Conservation (phyloP, 176 grass and related monocot species). For the Cymbopogon citratus region DNA sequence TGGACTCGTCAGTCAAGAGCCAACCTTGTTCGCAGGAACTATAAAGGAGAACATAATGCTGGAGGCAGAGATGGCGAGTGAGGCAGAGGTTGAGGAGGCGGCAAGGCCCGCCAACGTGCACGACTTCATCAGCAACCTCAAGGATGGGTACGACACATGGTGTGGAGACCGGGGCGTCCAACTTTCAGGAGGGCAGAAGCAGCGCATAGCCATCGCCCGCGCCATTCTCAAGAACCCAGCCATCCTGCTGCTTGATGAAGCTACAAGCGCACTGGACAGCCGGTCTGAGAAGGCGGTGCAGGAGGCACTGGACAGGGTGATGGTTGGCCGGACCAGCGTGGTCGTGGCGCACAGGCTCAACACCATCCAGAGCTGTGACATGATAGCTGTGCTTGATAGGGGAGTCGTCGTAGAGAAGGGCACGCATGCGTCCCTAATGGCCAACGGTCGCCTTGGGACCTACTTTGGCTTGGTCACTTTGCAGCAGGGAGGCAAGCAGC, state of each 20-base stretch:
- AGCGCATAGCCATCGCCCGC: constrained; percentile 53
- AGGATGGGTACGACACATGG: constrained; percentile 46
- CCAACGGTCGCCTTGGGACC: constrained; percentile 32
- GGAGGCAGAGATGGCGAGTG: constrained; percentile 33
- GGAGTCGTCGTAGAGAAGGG: constrained; percentile 62
- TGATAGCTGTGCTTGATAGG: constrained; percentile 50
- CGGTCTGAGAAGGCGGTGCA: not conserved
- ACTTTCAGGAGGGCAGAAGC: constrained; percentile 60
- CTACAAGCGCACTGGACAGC: not conserved
- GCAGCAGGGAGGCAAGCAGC: constrained; percentile 31
- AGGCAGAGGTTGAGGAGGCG: constrained; percentile 58
- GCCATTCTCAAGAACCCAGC: constrained; percentile 34
- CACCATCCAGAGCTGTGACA: constrained; percentile 45
- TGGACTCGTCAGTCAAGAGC: constrained; percentile 78
- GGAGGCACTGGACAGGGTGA: constrained; percentile 40
- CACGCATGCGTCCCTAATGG: constrained; percentile 47
- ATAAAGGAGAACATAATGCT: constrained; percentile 67
- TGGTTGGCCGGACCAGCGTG: constrained; percentile 53
- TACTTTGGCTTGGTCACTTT: constrained; percentile 56
- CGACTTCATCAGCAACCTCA: constrained; percentile 53
- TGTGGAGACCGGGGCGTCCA: constrained; percentile 50
- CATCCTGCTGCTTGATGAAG: not conserved
- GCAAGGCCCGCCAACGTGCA: constrained; percentile 72
- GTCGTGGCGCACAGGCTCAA: constrained; percentile 65
- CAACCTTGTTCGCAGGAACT: constrained; percentile 65